Percentiles rank a stretch among this genome's conserved stretches.
These are phyloP conservation scores for Melaleuca alternifolia DNA, from an alignment of 345 rosid genomes.

Conservation along the genomic window DNA sequence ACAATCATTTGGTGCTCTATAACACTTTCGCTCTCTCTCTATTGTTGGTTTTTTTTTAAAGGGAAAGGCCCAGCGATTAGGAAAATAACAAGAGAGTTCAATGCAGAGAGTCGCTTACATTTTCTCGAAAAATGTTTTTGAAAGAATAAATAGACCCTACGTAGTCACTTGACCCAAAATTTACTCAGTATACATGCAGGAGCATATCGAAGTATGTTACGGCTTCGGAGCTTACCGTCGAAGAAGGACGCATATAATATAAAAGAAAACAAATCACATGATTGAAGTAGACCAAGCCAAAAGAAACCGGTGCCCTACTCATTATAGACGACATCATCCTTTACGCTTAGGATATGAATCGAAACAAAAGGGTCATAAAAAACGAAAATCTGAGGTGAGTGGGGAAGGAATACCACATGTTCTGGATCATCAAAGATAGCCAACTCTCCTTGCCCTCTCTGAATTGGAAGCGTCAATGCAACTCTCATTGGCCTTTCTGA, in stretches of 20 bases:
- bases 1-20: background rate
- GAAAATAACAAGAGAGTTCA: background rate
- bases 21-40: accelerated
- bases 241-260: background rate
- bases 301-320: background rate
- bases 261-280: background rate
- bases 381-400: background rate
- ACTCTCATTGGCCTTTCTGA: no score
- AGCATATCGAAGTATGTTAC: background rate
- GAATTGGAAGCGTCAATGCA: background rate
- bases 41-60: background rate
- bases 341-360: background rate
- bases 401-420: background rate
- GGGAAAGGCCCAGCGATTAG: background rate
- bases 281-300: background rate
- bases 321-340: background rate
- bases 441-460: background rate
- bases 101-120: background rate
- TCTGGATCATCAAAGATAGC: background rate
- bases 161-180: background rate
- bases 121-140: no score
- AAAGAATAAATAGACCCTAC: no score
- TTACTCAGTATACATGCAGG: background rate
- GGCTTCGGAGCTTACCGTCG: background rate
- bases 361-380: background rate